phyloP scores from a whole-genome alignment of 2,329 filamentous ascomycete species.

The Microsporum ferrugineum region DNA sequence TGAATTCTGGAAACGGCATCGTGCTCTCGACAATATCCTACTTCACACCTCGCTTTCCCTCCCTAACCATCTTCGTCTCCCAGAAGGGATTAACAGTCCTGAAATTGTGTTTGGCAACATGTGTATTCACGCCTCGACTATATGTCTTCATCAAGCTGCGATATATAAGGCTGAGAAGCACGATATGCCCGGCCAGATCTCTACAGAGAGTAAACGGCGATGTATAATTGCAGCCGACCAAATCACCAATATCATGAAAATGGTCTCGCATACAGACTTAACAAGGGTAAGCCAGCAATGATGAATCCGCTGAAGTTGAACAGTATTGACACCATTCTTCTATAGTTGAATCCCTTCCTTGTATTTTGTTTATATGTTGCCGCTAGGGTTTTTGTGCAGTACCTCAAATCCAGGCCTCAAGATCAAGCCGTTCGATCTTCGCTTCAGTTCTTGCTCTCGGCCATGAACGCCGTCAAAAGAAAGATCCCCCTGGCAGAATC shows the following conservation, averaged over 20 bases:
- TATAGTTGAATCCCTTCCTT: constrained; percentile 85
- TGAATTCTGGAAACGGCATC: constrained; percentile 90
- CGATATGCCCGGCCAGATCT: constrained; percentile 61
- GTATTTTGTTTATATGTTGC: constrained; percentile 96
- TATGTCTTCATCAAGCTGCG: constrained; percentile 94
- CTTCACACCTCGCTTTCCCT: constrained; percentile 75
- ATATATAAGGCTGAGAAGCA: constrained; percentile 96
- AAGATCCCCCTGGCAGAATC: constrained; percentile 89
- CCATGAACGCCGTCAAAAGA: constrained; percentile 79
- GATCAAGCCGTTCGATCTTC: constrained; percentile 68
- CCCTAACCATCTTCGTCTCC: constrained; percentile 69
- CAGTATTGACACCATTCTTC: constrained; percentile 12
- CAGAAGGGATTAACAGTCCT: constrained; percentile 59
- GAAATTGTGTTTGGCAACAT: constrained; percentile 93
- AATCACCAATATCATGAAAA: constrained; percentile 88
- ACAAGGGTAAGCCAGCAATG: constrained; percentile 50
- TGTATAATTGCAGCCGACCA: constrained; percentile 91
- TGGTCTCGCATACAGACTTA: constrained; percentile 82
- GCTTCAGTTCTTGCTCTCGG: constrained; percentile 77
- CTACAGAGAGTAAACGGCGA: constrained; percentile 79
- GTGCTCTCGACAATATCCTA: constrained; percentile 77
- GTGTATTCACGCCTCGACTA: constrained; percentile 91
- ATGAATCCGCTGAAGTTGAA: not conserved
- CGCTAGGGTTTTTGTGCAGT: constrained; percentile 88
- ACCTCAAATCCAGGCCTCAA: constrained; percentile 83